phyloP scores from a whole-genome alignment of 2,329 filamentous ascomycete species.

The Fusarium secorum region DNA sequence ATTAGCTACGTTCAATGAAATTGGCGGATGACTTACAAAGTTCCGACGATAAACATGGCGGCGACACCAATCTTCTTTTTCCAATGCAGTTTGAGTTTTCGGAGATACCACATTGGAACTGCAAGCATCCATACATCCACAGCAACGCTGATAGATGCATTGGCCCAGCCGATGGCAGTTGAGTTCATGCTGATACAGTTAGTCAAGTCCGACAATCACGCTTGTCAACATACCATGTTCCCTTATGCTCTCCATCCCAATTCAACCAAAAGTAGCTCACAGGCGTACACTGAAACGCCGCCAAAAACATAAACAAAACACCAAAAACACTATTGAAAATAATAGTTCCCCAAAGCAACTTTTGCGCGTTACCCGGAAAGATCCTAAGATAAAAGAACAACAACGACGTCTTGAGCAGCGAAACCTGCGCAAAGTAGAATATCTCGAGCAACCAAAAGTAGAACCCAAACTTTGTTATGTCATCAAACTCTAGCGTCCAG shows the following conservation, averaged over 20 bases:
- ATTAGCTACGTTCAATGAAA: neutral
- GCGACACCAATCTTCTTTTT: conserved; percentile 54
- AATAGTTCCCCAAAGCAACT: conserved; percentile 46
- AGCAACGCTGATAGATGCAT: conserved; percentile 52
- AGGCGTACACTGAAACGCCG: conserved; percentile 51
- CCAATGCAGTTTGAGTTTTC: conserved; percentile 46
- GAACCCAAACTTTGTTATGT: conserved; percentile 38
- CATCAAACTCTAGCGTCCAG: conserved; percentile 43
- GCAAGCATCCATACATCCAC: conserved; percentile 55
- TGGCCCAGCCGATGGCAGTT: conserved; percentile 52
- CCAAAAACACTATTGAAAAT: conserved; percentile 45
- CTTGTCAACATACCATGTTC: conserved; percentile 45
- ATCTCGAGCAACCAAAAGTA: conserved; percentile 48
- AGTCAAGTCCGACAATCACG: neutral
- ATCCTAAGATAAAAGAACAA: conserved; percentile 54
- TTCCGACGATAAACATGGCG: conserved; percentile 55
- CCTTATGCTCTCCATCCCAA: conserved; percentile 52
- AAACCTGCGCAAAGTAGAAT: conserved; percentile 50
- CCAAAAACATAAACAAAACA: conserved; percentile 45
- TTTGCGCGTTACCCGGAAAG: conserved; percentile 45
- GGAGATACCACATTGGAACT: conserved; percentile 51
- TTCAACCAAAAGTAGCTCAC: conserved; percentile 51
- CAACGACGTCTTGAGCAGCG: conserved; percentile 52
- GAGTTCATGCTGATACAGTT: conserved; percentile 44
- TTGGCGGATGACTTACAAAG: conserved; percentile 43